Evolutionary conservation across 2,329 filamentous ascomycete species (phyloP).

Genomic region (Lecanosticta acicola): DNA sequence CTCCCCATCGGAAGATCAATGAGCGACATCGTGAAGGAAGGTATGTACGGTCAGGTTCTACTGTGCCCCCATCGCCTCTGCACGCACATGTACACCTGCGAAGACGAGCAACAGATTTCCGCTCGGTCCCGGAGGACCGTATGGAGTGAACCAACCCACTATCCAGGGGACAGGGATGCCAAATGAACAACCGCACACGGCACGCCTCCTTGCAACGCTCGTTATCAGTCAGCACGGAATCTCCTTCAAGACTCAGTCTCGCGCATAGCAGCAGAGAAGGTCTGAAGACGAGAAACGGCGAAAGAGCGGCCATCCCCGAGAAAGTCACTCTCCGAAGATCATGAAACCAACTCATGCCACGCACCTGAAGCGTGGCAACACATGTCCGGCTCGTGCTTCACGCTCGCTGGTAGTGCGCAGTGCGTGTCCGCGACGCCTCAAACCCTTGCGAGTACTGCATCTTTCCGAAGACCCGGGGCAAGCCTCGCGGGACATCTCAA

Average conservation of each 20-base stretch:
- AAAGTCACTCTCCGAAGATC: slow-evolving; percentile 30
- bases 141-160: slow-evolving; percentile 28
- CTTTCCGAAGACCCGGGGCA: slow-evolving; percentile 24
- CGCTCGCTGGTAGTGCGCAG: slow-evolving; percentile 8
- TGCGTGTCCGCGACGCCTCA: slow-evolving; percentile 28
- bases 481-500: slow-evolving; percentile 30
- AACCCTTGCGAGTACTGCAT: slow-evolving; percentile 24
- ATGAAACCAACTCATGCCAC: slow-evolving; percentile 30
- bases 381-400: slow-evolving; percentile 31
- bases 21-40: slow-evolving; percentile 2
- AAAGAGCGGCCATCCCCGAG: slow-evolving; percentile 34
- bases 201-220: slow-evolving; percentile 28
- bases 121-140: slow-evolving; percentile 9
- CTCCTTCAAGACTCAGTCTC: slow-evolving; percentile 16
- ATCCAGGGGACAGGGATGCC: slow-evolving; percentile 32
- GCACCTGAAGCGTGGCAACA: slow-evolving; percentile 28
- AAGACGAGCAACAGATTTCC: slow-evolving; percentile 16
- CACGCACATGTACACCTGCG: neutral
- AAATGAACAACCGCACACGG: slow-evolving; percentile 30
- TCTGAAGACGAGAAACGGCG: slow-evolving; percentile 24
- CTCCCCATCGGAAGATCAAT: neutral
- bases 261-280: slow-evolving; percentile 22
- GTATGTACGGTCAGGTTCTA: slow-evolving; percentile 11
- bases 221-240: slow-evolving; percentile 24
- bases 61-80: slow-evolving; percentile 1